Evolutionary conservation across 371 early-diverging fungal genomes (phyloP).

Genomic region (Mucor velutinosus): DNA sequence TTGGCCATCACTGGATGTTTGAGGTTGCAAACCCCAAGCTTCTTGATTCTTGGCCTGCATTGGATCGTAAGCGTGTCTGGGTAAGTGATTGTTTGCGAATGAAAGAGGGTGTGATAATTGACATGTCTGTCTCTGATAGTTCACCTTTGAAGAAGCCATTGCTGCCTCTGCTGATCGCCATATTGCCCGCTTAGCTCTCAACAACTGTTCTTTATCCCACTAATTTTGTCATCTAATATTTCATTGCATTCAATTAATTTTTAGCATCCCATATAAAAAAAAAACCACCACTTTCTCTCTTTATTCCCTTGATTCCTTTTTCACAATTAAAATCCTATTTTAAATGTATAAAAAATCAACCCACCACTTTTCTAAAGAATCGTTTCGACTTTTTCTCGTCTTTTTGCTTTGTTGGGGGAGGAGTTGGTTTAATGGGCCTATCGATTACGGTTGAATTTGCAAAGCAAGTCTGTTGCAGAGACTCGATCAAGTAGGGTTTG

Average conservation of each 20-base stretch:
- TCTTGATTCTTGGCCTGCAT: conserved; percentile 34
- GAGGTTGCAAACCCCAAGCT: conserved; percentile 33
- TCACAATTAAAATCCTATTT: not conserved
- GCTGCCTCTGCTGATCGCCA: conserved; percentile 40
- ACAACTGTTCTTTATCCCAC: conserved; percentile 23
- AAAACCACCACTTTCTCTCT: not conserved
- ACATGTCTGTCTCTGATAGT: conserved; percentile 17
- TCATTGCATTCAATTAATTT: not conserved
- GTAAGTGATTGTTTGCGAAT: conserved; percentile 22
- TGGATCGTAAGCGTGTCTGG: conserved; percentile 45
- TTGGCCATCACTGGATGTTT: conserved; percentile 53
- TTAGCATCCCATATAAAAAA: not conserved
- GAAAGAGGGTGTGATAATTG: not conserved
- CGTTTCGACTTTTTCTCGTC: not conserved
- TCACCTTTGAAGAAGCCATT: conserved; percentile 39
- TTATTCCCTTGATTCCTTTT: not conserved
- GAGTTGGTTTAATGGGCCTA: not conserved
- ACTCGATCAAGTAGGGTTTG: conserved; percentile 34
- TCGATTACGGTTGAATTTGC: not conserved
- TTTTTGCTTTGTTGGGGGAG: not conserved
- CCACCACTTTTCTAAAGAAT: not conserved
- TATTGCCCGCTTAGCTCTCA: conserved; percentile 45
- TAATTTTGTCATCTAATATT: conserved; percentile 1
- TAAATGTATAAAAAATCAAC: not conserved
- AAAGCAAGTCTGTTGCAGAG: not conserved